phyloP scores from a whole-genome alignment of 345 rosid species.

The Microcos paniculata region DNA sequence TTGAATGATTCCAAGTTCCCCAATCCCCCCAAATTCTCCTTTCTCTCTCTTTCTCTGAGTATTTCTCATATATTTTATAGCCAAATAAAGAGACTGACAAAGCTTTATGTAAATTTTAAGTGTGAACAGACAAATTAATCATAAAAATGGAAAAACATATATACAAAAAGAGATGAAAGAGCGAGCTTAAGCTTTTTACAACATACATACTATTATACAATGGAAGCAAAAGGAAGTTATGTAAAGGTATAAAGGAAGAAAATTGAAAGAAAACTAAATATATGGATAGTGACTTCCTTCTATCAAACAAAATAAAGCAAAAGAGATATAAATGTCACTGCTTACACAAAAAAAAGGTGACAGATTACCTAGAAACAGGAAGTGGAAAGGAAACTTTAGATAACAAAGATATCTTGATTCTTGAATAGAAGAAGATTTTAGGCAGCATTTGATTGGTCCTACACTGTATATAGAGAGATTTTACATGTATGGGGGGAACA shows the following conservation, averaged over 20 bases:
- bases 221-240: not conserved
- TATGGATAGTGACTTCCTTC: conserved; percentile 12
- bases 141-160: not conserved
- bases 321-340: conserved; percentile 15
- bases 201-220: not conserved
- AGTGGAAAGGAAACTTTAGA: conserved; percentile 2
- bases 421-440: not conserved
- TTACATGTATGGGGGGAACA: not conserved
- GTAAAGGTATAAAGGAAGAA: not conserved
- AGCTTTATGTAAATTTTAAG: not conserved
- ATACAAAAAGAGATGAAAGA: not conserved
- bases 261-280: no score
- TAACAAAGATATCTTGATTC: conserved; percentile 1
- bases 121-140: not conserved
- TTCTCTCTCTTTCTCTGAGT: not conserved
- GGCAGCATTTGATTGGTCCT: not conserved
- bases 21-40: not conserved
- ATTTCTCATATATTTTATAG: not conserved
- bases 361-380: not conserved
- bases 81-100: not conserved
- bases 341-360: not conserved
- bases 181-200: not conserved
- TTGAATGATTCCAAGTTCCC: not conserved
- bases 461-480: not conserved
- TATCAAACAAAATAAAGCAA: conserved; percentile 28